phyloP scores from a whole-genome alignment of 305 asterid species.

The Plantago lanceolata region DNA sequence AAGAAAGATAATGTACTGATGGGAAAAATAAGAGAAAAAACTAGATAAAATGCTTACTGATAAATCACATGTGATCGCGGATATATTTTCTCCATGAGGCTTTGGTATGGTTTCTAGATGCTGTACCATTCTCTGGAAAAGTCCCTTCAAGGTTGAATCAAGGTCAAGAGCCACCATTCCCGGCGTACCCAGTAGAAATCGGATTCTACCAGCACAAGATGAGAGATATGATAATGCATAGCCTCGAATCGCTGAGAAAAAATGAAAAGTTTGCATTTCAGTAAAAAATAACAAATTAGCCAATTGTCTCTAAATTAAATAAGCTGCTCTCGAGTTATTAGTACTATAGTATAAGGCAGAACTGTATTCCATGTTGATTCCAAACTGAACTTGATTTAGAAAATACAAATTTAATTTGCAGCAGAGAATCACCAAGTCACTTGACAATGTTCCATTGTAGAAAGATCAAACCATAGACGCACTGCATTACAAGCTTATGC shows the following conservation, averaged over 20 bases:
- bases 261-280: conserved; percentile 18
- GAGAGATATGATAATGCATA: conserved; percentile 93
- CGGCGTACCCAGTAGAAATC: conserved; percentile 92
- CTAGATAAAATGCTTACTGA: conserved; percentile 62
- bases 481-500: conserved; percentile 9
- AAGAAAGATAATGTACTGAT: conserved; percentile 6
- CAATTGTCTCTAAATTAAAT: conserved; percentile 18
- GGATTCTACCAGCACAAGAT: conserved; percentile 95
- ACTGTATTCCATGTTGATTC: conserved; percentile 10
- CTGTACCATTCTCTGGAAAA: conserved; percentile 82
- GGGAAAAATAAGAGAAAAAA: conserved; percentile 17
- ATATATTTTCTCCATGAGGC: conserved; percentile 90
- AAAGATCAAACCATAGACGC: not conserved
- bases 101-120: conserved; percentile 93
- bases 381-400: conserved; percentile 6
- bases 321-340: not conserved
- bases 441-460: conserved; percentile 8
- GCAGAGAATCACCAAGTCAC: conserved; percentile 11
- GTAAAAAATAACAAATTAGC: conserved; percentile 18
- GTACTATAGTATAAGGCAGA: conserved; percentile 8
- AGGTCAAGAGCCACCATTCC: conserved; percentile 99
- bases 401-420: conserved; percentile 9
- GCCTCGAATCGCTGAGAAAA: conserved; percentile 85
- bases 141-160: conserved; percentile 82
- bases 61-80: conserved; percentile 83